Evolutionary conservation across 169 alveolate species (phyloP), one percentile per base, ranked within the genome.

Genomic region (Cryptosporidium andersoni): DNA sequence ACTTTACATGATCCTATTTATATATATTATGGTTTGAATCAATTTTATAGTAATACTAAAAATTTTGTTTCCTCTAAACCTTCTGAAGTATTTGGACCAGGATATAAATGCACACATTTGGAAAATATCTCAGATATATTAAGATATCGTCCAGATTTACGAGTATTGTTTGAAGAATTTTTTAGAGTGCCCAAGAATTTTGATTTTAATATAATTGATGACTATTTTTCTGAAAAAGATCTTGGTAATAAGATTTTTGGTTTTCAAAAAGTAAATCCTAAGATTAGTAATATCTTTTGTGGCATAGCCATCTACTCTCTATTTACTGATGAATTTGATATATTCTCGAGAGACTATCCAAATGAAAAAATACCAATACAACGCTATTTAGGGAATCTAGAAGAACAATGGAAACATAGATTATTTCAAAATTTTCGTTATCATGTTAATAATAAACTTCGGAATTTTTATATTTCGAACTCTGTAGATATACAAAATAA

Each of bases 381-480:
- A 47, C 55, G 51, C 3, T 2, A 52, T 39, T 58, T 55, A 7
- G 85, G 60, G 39, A 58, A 39, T 43, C 85, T 60, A 40, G 85
- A 74, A 60, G 85, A 74, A 58, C 85, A 74, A 48, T 74, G 85
- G 85, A 74, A 74, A 45, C 60, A 5, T 47, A 74, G 60, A 58
- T 11, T 74, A 2, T 49, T 74, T 9, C 67, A 74, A 12, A 74
- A 58, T 43, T 74, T 74, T 36, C 55, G 85, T 42, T 68, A 74
- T 37, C 25, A 25, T 25, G 25, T 25, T 25, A 25, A 25, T 25
- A 25, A 25, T 25, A 25, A 25, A 25, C 25, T 25, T 25, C 25
- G 25, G 25, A 25, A 25, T 25, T 64, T 64, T 64, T 37, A 43
- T 60, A 43, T 48, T 74, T 52, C 58, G 39, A 3, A 25, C 2